A percentile compares a stretch with the other conserved stretches of the same genome.
Conservation (phyloP, 2,329 filamentous ascomycete genomes). For the Rachicladosporium sp. region DNA sequence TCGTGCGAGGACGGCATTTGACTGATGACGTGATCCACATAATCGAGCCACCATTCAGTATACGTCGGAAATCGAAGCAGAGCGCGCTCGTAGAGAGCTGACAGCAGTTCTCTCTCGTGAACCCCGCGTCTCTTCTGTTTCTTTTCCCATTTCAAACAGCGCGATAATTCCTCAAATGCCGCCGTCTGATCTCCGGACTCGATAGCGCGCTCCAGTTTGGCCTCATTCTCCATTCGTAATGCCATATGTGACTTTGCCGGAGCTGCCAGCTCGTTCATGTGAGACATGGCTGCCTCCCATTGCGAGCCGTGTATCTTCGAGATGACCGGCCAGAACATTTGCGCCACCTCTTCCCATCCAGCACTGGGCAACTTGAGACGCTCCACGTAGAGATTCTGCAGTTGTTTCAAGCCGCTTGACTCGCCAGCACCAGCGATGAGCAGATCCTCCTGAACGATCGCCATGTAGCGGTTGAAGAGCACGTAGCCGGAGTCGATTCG, state of each 20-base stretch:
- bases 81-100: slow-evolving; percentile 64
- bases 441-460: slow-evolving; percentile 47
- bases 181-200: slow-evolving; percentile 44
- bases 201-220: slow-evolving; percentile 48
- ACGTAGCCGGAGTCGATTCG: slow-evolving; percentile 64
- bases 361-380: slow-evolving; percentile 61
- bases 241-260: slow-evolving; percentile 52
- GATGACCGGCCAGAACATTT: slow-evolving; percentile 62
- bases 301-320: slow-evolving; percentile 52
- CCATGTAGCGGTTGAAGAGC: slow-evolving; percentile 67
- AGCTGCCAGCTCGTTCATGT: slow-evolving; percentile 50
- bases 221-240: slow-evolving; percentile 49
- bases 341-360: slow-evolving; percentile 62
- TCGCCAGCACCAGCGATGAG: slow-evolving; percentile 22
- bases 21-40: slow-evolving; percentile 56
- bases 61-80: slow-evolving; percentile 62
- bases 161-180: slow-evolving; percentile 42
- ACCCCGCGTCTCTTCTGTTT: slow-evolving; percentile 38
- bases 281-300: slow-evolving; percentile 63
- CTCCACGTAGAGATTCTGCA: slow-evolving; percentile 57
- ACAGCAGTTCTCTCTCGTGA: slow-evolving; percentile 41
- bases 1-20: slow-evolving; percentile 26
- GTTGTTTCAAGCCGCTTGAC: slow-evolving; percentile 47
- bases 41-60: slow-evolving; percentile 70
- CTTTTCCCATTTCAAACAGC: slow-evolving; percentile 76